Evolutionary conservation across 495 filamentous ascomycete species (phyloP).

Genomic region (Usnea hakonensis): DNA sequence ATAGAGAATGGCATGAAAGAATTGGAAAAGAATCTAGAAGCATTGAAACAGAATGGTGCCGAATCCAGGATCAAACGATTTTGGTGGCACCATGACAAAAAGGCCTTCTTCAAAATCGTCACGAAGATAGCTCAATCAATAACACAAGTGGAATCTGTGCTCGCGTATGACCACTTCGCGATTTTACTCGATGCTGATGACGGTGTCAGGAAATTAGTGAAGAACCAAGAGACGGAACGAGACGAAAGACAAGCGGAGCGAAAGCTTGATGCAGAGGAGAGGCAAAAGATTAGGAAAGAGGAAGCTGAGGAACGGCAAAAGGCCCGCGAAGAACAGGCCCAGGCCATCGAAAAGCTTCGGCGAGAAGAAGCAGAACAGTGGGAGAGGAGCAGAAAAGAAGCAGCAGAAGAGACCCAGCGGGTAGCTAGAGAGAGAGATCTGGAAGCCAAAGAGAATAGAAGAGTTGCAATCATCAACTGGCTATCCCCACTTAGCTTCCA

Average conservation of each 20-base stretch:
- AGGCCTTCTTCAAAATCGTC: background rate
- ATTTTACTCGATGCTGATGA: background rate
- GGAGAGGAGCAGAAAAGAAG: background rate
- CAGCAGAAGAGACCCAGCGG: background rate
- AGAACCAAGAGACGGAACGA: background rate
- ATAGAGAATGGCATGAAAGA: background rate
- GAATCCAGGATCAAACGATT: background rate
- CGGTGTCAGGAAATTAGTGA: background rate
- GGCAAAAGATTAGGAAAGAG: background rate
- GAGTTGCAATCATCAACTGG: conserved; percentile 3
- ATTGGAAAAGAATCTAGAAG: background rate
- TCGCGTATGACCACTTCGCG: background rate
- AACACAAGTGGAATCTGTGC: background rate
- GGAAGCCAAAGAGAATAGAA: background rate
- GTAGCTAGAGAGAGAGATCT: background rate
- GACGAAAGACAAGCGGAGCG: background rate
- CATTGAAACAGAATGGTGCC: background rate
- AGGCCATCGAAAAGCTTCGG: background rate
- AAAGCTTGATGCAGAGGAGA: background rate
- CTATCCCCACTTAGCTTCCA: conserved; percentile 7
- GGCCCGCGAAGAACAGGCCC: background rate
- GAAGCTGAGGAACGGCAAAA: background rate
- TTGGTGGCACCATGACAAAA: conserved; percentile 6
- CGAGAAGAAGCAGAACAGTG: background rate
- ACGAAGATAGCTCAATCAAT: background rate